phyloP scores from a whole-genome alignment of 495 filamentous ascomycete species.

The Daldinia childiae region DNA sequence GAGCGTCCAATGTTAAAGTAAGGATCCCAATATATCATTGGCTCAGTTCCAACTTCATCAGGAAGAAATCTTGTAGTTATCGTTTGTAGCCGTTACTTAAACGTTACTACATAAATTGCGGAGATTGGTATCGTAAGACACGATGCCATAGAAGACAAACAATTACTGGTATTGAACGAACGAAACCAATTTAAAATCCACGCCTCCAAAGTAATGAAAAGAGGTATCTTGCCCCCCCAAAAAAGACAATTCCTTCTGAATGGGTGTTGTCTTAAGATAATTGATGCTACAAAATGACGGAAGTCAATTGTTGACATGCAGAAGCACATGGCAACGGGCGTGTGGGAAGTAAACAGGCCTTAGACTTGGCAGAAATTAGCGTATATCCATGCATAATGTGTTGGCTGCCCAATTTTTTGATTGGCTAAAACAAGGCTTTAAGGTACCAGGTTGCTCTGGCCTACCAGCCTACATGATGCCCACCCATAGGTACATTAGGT shows the following conservation, averaged over 20 bases:
- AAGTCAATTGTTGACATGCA: constrained; percentile 39
- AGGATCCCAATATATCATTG: constrained; percentile 16
- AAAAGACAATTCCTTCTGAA: constrained; percentile 13
- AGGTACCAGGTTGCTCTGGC: neutral
- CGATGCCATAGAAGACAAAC: constrained; percentile 38
- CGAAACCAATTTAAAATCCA: constrained; percentile 10
- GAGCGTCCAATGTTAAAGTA: constrained; percentile 51
- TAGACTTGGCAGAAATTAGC: constrained; percentile 16
- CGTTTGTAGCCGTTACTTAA: constrained; percentile 20
- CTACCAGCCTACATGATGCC: too few species aligned
- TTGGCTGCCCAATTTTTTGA: neutral
- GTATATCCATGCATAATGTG: neutral
- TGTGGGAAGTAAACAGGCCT: constrained; percentile 38
- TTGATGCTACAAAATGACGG: constrained; percentile 18
- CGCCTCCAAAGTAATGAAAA: neutral
- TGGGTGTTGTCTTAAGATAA: constrained; percentile 24
- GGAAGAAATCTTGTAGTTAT: constrained; percentile 11
- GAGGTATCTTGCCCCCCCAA: neutral
- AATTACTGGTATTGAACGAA: constrained; percentile 12
- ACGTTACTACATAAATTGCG: constrained; percentile 24
- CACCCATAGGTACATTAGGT: too few species aligned
- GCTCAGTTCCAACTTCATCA: constrained; percentile 21
- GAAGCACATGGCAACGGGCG: constrained; percentile 35
- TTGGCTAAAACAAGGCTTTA: neutral
- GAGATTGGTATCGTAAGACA: constrained; percentile 21